Evolutionary conservation across 129 eudicot species (phyloP).

Genomic region (Escallonia herrerae): DNA sequence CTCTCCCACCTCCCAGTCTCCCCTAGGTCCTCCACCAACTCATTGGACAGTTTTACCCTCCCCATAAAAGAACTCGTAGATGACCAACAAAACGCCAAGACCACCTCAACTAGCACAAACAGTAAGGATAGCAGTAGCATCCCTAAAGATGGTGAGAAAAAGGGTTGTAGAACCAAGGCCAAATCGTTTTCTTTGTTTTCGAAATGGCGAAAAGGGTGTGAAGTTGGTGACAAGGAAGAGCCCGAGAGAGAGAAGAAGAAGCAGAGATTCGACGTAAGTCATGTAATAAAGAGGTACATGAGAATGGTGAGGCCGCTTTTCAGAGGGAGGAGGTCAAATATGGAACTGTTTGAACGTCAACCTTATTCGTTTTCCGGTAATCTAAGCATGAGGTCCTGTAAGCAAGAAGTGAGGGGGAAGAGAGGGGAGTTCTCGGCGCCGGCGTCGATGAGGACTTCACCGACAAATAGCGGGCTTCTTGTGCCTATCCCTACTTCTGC

Average conservation of each 20-base stretch:
- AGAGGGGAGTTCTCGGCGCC: constrained; percentile 79
- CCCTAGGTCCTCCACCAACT: constrained; percentile 76
- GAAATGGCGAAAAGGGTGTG: constrained; percentile 41
- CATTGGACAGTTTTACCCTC: constrained; percentile 71
- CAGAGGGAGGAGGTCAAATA: constrained; percentile 26
- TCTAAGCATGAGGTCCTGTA: constrained; percentile 24
- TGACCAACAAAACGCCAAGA: constrained; percentile 21
- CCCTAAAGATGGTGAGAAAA: constrained; percentile 19
- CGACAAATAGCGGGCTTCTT: constrained; percentile 70
- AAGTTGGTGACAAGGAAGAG: constrained; percentile 20
- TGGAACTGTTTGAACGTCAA: constrained; percentile 20
- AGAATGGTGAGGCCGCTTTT: constrained; percentile 64
- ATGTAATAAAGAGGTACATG: constrained; percentile 63
- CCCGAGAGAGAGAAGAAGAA: constrained; percentile 37
- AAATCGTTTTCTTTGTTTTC: constrained; percentile 71
- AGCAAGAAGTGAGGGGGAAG: constrained; percentile 32
- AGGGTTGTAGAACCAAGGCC: constrained; percentile 35
- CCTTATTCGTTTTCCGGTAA: constrained; percentile 58
- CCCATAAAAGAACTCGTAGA: constrained; percentile 42
- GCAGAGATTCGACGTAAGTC: constrained; percentile 47
- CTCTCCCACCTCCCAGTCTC: constrained; percentile 67
- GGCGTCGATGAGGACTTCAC: constrained; percentile 72
- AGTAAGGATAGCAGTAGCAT: background rate
- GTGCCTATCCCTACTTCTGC: constrained; percentile 28
- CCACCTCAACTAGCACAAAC: constrained; percentile 16